Evolutionary conservation across 129 eudicot species (phyloP).

Genomic region (Rutidosis leptorrhynchoides): DNA sequence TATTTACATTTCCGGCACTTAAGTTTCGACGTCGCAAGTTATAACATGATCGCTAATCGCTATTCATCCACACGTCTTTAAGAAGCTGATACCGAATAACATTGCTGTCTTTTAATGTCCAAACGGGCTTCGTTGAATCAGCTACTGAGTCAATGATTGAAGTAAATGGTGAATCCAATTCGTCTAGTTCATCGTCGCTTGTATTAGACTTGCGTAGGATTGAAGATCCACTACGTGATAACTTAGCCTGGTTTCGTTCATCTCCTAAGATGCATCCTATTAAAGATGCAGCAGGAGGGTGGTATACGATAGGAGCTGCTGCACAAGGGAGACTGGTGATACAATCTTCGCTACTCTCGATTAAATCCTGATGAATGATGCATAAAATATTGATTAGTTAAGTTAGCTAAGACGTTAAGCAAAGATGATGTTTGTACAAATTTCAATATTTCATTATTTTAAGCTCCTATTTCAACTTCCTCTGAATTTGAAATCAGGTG

Average conservation of each 20-base stretch:
- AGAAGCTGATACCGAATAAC: constrained; percentile 69
- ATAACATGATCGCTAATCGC: constrained; percentile 28
- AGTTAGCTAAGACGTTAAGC: neutral
- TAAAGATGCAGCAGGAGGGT: constrained; percentile 53
- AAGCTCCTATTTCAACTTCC: neutral
- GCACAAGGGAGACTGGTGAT: constrained; percentile 49
- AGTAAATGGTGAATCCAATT: constrained; percentile 66
- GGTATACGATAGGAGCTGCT: constrained; percentile 54
- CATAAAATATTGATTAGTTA: neutral
- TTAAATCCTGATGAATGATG: constrained; percentile 43
- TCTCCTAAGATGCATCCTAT: constrained; percentile 48
- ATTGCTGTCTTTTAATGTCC: constrained; percentile 34
- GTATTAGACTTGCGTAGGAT: constrained; percentile 65
- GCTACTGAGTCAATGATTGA: constrained; percentile 35
- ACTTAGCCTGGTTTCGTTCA: constrained; percentile 33
- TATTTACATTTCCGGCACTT: constrained; percentile 11
- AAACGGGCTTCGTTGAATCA: constrained; percentile 30
- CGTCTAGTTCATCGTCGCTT: constrained; percentile 87
- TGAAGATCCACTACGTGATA: constrained; percentile 56
- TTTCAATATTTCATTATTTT: no score
- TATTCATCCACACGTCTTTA: constrained; percentile 61
- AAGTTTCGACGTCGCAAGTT: neutral
- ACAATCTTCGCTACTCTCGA: constrained; percentile 39
- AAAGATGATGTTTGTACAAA: neutral
- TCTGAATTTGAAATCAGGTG: no score